phyloP scores from a whole-genome alignment of 1,284 basidiomycete genomes.

The Erythrobasidium hasegawianum region DNA sequence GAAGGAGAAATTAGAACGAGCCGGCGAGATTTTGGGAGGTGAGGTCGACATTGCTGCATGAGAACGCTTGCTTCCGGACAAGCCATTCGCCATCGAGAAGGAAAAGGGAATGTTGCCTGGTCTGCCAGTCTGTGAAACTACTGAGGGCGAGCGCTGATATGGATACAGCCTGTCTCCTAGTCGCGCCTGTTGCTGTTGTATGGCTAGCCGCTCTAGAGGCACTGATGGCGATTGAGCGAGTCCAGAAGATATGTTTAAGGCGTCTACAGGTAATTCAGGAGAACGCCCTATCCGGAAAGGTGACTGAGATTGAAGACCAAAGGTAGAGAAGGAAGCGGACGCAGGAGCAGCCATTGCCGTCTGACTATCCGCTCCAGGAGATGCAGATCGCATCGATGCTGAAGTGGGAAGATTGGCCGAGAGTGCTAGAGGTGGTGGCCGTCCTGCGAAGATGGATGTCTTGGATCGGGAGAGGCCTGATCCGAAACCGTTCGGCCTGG shows the following conservation, averaged over 20 bases:
- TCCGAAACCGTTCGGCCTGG: neutral
- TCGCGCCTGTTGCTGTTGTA: slow-evolving; percentile 1
- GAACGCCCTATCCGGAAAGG: slow-evolving; percentile 22
- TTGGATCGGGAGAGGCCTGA: neutral
- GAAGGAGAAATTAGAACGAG: neutral
- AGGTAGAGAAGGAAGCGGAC: slow-evolving; percentile 14
- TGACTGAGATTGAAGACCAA: slow-evolving; percentile 27
- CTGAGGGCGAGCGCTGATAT: slow-evolving; percentile 22
- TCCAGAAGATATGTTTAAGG: slow-evolving; percentile 25
- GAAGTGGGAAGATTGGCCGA: neutral
- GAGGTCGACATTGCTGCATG: slow-evolving; percentile 14
- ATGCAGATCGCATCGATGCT: slow-evolving; percentile 13
- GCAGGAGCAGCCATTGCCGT: slow-evolving; percentile 2
- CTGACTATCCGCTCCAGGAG: slow-evolving; percentile 14
- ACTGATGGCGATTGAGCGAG: slow-evolving; percentile 26
- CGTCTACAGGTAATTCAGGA: slow-evolving; percentile 12
- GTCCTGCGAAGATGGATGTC: slow-evolving; percentile 7
- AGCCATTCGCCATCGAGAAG: slow-evolving; percentile 2
- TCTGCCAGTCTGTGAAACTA: neutral
- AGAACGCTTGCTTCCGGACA: slow-evolving; percentile 9
- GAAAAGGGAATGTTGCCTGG: neutral
- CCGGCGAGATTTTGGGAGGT: slow-evolving; percentile 19
- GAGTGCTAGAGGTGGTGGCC: neutral
- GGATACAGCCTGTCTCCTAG: slow-evolving; percentile 19
- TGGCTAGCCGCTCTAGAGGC: neutral